Base-by-base conservation (phyloP, 2,329 filamentous ascomycete genomes). In the Macrophomina phaseolina region DNA sequence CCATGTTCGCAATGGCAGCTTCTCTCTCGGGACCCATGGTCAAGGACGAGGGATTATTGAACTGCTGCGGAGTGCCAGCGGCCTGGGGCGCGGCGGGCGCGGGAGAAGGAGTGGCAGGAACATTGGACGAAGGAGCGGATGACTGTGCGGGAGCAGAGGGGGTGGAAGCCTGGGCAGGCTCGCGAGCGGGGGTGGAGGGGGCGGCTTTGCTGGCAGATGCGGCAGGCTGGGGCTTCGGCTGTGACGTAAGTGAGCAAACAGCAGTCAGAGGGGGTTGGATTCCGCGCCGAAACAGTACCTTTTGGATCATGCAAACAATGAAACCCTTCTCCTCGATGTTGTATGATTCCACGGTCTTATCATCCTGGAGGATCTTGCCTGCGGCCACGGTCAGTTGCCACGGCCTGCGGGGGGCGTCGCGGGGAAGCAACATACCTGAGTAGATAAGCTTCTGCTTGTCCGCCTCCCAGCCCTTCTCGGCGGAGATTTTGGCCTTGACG, bases 241-340 rank as follows among this genome's bases (percentile, higher is more conserved):
- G 76, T 32, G 14, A 16, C 28, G 30, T 46, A 48, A 69, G 68
- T 78, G 61, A 77, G 73, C 67, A 60, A 49, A 16, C 11, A 32
- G 48, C 49, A 23, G 23, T 56, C 14, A n/a, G 30, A 38, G 23
- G 14, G 4, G 11, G 16, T 11, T 16, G 9, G 12, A 28, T 14
- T 3, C 30, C n/a, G 51, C 5, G 16, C 11, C 16, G 6, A 40
- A 23, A 23, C 69, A 80, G 70, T 83, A 97, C 94, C 91, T 98
- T 98, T 78, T 92, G 93, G 74, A 97, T 90, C 89, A 99, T 97
- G 84, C 95, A 99, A 68, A 99, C 95, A 75, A 99, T 93, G 79
- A 98, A 99, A 45, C 95, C 95, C 86, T 98, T 99, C 87, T 98
- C 95, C 82, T 99, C 94, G 70, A 99, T 98, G 82, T 93, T 97